A percentile compares a stretch with the other conserved stretches of the same genome.
These are phyloP conservation scores for Gigaspora rosea DNA, from an alignment of 192 early-diverging fungal genomes.

Conservation along the genomic window DNA sequence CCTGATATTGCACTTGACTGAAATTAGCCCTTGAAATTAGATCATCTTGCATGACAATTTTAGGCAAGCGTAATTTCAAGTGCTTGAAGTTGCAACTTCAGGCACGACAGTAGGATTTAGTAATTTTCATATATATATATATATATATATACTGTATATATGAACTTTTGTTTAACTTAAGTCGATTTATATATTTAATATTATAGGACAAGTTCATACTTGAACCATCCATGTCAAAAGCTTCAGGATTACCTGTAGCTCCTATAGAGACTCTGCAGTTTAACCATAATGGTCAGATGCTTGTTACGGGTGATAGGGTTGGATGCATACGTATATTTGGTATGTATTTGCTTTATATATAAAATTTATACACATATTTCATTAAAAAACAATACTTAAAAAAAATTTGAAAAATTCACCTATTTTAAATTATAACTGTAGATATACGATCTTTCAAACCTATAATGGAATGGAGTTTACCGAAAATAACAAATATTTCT, in stretches of 20 bases:
- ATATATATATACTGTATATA: not conserved
- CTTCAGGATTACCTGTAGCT: conserved; percentile 22
- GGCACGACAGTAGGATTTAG: too few species aligned
- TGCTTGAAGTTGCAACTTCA: too few species aligned
- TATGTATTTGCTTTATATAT: conserved; percentile 18
- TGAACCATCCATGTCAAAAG: conserved; percentile 29
- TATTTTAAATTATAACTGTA: conserved; percentile 18
- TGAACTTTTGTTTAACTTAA: not conserved
- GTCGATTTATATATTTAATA: not conserved
- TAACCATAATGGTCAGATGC: conserved; percentile 65
- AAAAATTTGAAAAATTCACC: not conserved
- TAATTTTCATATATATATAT: too few species aligned
- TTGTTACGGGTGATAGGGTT: conserved; percentile 55
- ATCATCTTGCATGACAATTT: too few species aligned
- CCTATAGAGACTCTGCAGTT: conserved; percentile 57
- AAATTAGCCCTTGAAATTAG: too few species aligned
- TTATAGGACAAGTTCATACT: conserved; percentile 41
- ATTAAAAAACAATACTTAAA: too few species aligned
- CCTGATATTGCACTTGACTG: too few species aligned
- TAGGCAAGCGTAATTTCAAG: too few species aligned
- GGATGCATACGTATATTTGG: conserved; percentile 59
- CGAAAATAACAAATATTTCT: not conserved
- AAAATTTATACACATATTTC: not conserved
- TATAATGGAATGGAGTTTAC: conserved; percentile 61
- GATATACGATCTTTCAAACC: conserved; percentile 54